Evolutionary conservation across 768 basidiomycete genomes (phyloP).

Genomic region (Collybia mongolica): DNA sequence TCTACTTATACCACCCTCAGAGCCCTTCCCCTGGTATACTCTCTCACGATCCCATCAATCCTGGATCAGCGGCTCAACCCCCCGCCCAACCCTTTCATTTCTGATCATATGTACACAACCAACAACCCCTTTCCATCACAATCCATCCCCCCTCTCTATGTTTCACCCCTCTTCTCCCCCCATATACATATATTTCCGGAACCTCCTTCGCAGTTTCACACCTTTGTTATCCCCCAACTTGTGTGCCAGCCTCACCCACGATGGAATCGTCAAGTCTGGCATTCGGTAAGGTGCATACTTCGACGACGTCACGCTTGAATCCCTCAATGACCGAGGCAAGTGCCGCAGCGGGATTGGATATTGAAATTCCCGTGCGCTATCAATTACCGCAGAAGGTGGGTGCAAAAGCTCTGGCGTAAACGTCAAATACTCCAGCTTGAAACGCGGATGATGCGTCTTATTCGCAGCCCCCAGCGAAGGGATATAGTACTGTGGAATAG

Average conservation of each 20-base stretch:
- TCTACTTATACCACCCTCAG: constrained; percentile 5
- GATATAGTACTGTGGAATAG: constrained; percentile 56
- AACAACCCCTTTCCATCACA: constrained; percentile 7
- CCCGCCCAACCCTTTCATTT: constrained; percentile 3
- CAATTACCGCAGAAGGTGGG: constrained; percentile 21
- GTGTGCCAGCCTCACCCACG: constrained; percentile 70
- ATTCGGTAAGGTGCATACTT: constrained; percentile 71
- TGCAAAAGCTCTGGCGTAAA: constrained; percentile 45
- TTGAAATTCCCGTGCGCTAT: constrained; percentile 24
- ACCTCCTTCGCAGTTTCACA: constrained; percentile 58
- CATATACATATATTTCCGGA: constrained; percentile 76
- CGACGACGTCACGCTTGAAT: constrained; percentile 36
- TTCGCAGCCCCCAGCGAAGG: constrained; percentile 51
- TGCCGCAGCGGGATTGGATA: constrained; percentile 57
- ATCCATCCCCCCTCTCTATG: constrained; percentile 4
- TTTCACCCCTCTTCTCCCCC: constrained; percentile 32
- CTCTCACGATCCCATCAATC: constrained; percentile 13
- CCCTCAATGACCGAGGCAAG: constrained; percentile 49
- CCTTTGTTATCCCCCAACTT: constrained; percentile 52
- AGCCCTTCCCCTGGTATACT: constrained; percentile 1
- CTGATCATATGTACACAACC: constrained; percentile 3
- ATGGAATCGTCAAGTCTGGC: constrained; percentile 74
- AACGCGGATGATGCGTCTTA: constrained; percentile 52
- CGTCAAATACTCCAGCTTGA: constrained; percentile 80
- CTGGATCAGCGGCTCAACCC: not conserved